Base-by-base conservation (phyloP, 345 rosid genomes). In the Turritis glabra region DNA sequence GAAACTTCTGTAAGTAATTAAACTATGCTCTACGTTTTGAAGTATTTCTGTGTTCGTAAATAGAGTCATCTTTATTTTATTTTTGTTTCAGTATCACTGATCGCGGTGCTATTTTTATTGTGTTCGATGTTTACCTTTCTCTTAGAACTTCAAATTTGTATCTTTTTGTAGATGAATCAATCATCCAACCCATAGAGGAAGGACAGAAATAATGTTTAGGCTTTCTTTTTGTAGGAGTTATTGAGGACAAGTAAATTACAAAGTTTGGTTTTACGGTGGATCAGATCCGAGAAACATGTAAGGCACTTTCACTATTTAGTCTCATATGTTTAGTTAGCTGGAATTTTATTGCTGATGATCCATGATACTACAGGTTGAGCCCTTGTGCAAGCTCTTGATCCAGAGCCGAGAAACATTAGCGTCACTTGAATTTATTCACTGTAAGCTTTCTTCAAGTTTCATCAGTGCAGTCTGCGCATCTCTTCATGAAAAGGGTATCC, bases 261-360 rank as follows among this genome's bases (percentile, higher is more conserved):
- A 79, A 85, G 84, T 75, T 82, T 94, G 84, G 80, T 79, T 63
- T 48, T 88, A 33, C 69, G 82, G 66, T 84, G 89, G 89, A 83
- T 91, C 81, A 84, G 88, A 78, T 86, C 92, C 5, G 40, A 80
- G 80, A 85, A 82, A 79, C 88, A 91, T 77, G 98, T 91, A 84
- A 80, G 90, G 64, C 21, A 27, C 4, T 30, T 83, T 74, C 47
- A 15, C 57, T 78, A 56, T 43, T 54, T 55, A 18, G 25, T 70
- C 57, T 57, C 68, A 11, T 65, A 27, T 40, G 29, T 57, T 66
- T 72, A 29, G 15, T 59, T 57, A 40, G 62, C 37, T 59, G 48
- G 15, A 65, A 27, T 40, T 14, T 21, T 47, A n/a, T 58, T 64
- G 35, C 52, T 48, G 41, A 65, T 72, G 33, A 41, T 81, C 62